Evolutionary conservation across 1,284 basidiomycete species (phyloP).

Genomic region (Trametes polyzona): DNA sequence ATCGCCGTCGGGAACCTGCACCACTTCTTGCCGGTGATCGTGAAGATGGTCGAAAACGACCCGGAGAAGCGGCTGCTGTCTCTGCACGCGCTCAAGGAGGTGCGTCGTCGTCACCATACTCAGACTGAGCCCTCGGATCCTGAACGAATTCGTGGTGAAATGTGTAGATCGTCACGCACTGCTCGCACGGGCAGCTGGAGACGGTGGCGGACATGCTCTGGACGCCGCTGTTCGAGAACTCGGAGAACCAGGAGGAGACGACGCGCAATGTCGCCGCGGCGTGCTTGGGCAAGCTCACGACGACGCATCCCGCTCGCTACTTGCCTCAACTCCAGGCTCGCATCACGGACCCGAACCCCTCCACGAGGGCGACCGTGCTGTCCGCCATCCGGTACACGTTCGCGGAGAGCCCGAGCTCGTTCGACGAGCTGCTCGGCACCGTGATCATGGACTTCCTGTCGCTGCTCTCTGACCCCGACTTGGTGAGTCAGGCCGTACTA

Average conservation of each 20-base stretch:
- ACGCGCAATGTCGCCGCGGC: slow-evolving; percentile 95
- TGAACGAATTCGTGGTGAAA: too few species aligned
- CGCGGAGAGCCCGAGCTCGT: slow-evolving; percentile 81
- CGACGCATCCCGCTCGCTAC: slow-evolving; percentile 87
- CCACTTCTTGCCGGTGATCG: slow-evolving; percentile 84
- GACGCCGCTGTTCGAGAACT: slow-evolving; percentile 88
- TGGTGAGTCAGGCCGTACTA: slow-evolving; percentile 54
- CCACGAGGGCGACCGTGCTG: slow-evolving; percentile 87
- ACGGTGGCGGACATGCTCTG: slow-evolving; percentile 87
- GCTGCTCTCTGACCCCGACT: slow-evolving; percentile 82
- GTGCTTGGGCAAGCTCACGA: slow-evolving; percentile 94
- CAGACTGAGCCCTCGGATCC: too few species aligned
- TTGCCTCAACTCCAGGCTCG: slow-evolving; percentile 90
- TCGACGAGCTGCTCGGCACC: slow-evolving; percentile 88
- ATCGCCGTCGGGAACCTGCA: slow-evolving; percentile 91
- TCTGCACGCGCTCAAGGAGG: slow-evolving; percentile 94
- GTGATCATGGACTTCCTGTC: slow-evolving; percentile 90
- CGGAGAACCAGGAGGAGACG: slow-evolving; percentile 85
- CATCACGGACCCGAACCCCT: slow-evolving; percentile 67
- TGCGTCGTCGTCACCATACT: slow-evolving; percentile 28
- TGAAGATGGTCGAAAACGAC: slow-evolving; percentile 80
- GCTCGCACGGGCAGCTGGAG: slow-evolving; percentile 81
- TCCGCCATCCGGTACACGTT: slow-evolving; percentile 96
- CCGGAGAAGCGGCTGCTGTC: slow-evolving; percentile 83
- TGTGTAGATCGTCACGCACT: slow-evolving; percentile 93